Conservation (phyloP, 768 basidiomycete species). For the Lactarius pseudohatsudake region DNA sequence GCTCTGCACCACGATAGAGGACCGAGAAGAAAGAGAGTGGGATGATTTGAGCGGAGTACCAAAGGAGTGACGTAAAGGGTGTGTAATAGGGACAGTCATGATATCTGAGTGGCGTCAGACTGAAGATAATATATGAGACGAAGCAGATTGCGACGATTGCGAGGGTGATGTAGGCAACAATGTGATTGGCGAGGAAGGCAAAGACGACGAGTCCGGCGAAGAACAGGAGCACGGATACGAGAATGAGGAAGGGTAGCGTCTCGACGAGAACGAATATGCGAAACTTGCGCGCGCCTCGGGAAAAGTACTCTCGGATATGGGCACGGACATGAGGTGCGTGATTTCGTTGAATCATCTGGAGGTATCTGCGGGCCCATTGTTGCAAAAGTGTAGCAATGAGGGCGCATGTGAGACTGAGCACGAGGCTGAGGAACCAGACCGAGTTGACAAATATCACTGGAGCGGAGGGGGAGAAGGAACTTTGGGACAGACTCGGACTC, state of each 20-base stretch:
- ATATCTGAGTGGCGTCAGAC: slow-evolving; percentile 3
- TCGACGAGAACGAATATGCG: neutral
- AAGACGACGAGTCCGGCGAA: slow-evolving; percentile 15
- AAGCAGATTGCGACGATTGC: neutral
- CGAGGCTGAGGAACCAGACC: too few species aligned
- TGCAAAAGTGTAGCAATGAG: too few species aligned
- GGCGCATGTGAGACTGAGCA: too few species aligned
- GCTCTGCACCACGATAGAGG: neutral
- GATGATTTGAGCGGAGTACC: neutral
- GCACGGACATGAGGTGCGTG: neutral
- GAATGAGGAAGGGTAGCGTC: neutral
- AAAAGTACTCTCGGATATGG: neutral
- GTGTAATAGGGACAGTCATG: slow-evolving; percentile 21
- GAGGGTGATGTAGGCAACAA: slow-evolving; percentile 4
- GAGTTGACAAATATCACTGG: too few species aligned
- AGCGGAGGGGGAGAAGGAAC: neutral
- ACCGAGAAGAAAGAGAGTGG: neutral
- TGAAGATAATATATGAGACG: neutral
- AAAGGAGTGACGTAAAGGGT: neutral
- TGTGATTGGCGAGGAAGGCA: slow-evolving; percentile 1
- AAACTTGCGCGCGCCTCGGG: neutral
- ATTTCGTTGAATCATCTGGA: too few species aligned
- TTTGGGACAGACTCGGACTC: neutral
- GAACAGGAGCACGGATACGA: slow-evolving; percentile 12
- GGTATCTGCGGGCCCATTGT: too few species aligned